Percentiles rank a stretch among this genome's conserved stretches.
Evolutionary conservation across 1,284 basidiomycete genomes (phyloP).

Genomic region (Naganishia liquefaciens): DNA sequence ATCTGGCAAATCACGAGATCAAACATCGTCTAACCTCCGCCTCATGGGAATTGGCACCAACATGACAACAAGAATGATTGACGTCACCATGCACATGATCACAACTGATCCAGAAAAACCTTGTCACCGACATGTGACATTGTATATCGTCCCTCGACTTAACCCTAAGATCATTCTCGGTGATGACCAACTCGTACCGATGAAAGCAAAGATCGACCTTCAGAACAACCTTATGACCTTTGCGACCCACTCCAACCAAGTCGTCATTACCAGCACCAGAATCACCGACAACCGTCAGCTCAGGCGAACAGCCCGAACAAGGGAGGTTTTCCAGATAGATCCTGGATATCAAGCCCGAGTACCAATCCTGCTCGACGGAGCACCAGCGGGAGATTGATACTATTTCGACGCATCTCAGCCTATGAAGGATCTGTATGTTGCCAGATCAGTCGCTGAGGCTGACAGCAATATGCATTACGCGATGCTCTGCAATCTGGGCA

Average conservation of each 20-base stretch:
- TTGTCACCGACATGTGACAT: background rate
- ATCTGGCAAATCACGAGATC: constrained; percentile 1
- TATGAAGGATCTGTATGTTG: constrained; percentile 1
- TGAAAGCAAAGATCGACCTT: constrained; percentile 23
- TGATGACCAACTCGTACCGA: constrained; percentile 27
- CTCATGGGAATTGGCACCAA: constrained; percentile 21
- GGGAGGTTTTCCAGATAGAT: background rate
- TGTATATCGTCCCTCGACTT: constrained; percentile 16
- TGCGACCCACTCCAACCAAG: background rate
- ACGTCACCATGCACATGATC: background rate
- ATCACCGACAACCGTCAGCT: background rate
- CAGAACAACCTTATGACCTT: background rate
- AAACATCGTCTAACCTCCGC: background rate
- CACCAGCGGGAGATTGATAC: background rate
- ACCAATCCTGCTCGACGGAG: too few relatives aligned
- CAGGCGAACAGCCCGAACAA: background rate
- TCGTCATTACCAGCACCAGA: constrained; percentile 6
- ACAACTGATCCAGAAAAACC: background rate
- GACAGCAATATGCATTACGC: background rate
- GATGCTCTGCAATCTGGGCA: background rate
- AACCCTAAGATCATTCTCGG: constrained; percentile 27
- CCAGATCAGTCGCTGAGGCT: background rate
- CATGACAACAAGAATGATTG: constrained; percentile 5
- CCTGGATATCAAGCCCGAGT: background rate
- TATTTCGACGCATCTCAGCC: background rate